Evolutionary conservation across 1,284 basidiomycete genomes (phyloP), one percentile per base, ranked within the genome.

Genomic region (Amylostereum areolatum): DNA sequence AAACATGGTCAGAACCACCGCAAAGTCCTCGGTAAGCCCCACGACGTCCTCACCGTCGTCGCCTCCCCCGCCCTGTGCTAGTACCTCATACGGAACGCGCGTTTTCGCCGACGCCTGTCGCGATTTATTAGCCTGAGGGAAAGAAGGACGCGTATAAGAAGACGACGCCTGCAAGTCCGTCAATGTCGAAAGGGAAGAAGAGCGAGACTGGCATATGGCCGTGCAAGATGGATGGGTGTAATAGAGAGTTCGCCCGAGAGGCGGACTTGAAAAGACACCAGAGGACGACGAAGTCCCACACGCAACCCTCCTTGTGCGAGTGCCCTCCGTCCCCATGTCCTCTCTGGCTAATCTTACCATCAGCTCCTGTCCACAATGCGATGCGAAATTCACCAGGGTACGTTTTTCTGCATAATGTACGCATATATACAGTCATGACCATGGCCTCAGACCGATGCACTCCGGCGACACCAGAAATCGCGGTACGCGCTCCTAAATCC

Each of bases 251-350:
- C 61, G 85, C 83, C 43, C 75, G 85, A 48, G 85, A 88, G 63
- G 85, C 85, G 9, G 85, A 88, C 70, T 66, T 88, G 53, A 88
- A 87, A 69, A 63, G 85, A 57, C 85, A 88, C 63, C 85, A 88
- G 62, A 70, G 83, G 59, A 88, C 85, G 27, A 85, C 85, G 25
- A 88, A 85, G 62, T 63, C 75, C 31, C 85, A 88, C 65, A 80
- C 81, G 3, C 71, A 80, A 62, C 83, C 84, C 31, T 77, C 77
- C 59, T 87, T 82, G 85, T 87, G 61, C 63, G 83, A 77, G 18
- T 47, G 9, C 28, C 41, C 43, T 33, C 37, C 43, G 10, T 51
- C 36, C 51, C 33, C 52, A 42, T 48, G 57, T 47, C 48, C 37
- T 48, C 57, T 43, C 25, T 47, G 43, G 55, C 48, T 59, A 39